These are phyloP conservation scores for Coniochaeta sp. DNA, from an alignment of 2,329 filamentous ascomycete genomes.

Conservation along the genomic window DNA sequence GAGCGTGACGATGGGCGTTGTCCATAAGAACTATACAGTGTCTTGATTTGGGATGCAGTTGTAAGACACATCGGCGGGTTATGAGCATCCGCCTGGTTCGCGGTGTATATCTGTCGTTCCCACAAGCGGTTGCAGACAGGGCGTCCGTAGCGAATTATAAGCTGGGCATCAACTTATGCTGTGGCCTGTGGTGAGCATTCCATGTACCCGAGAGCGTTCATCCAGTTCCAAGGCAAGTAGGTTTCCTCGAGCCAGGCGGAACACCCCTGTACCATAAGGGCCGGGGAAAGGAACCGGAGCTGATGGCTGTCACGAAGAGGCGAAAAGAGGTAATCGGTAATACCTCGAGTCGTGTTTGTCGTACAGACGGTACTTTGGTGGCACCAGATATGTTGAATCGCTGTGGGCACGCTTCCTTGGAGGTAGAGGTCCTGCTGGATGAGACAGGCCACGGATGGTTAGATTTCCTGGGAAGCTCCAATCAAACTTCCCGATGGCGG, in stretches of 20 bases:
- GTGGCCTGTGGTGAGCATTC: background rate
- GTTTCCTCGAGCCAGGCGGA: background rate
- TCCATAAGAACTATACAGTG: conserved; percentile 9
- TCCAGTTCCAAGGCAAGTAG: background rate
- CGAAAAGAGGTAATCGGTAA: background rate
- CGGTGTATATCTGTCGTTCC: conserved; percentile 9
- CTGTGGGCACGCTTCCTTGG: background rate
- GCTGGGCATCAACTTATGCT: background rate
- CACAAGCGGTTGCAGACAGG: conserved; percentile 3
- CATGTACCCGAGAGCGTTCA: background rate
- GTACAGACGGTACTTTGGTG: background rate
- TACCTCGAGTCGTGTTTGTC: background rate
- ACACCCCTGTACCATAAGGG: background rate
- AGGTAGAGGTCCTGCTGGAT: background rate
- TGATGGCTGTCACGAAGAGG: background rate
- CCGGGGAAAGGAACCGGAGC: background rate
- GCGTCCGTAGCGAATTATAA: conserved; percentile 3
- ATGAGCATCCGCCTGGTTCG: conserved; percentile 17
- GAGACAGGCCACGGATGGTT: background rate
- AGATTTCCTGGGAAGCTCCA: background rate
- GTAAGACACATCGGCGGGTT: conserved; percentile 26
- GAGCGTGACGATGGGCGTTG: conserved; percentile 5
- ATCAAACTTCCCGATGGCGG: conserved; percentile 6
- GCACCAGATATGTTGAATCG: background rate
- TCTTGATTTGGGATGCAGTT: conserved; percentile 21